Base-by-base conservation (phyloP, 176 grass and related monocot genomes). In the bread wheat (Triticum aestivum) region DNA sequence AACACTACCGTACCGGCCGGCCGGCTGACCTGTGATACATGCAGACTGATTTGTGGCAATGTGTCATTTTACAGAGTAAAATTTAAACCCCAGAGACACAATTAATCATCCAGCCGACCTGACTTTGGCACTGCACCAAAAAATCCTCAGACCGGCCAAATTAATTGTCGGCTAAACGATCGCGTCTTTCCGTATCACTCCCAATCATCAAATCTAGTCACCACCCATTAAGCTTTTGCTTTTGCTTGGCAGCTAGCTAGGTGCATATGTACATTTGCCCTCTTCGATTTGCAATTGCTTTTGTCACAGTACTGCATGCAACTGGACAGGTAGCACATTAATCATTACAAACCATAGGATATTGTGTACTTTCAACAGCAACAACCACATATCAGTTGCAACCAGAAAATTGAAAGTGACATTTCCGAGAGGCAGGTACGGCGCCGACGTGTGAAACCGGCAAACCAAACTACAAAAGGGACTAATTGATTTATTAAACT, bases 141-240 rank as follows among this genome's bases (percentile, higher is more conserved):
- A 13, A 34, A 47, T 61, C 11, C 2, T 29, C 37, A 64, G 13
- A 75, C 12, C 12, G 47, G 8, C 83, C 20, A 23, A 82, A 82
- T 23, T 14, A 49, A 49, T 49, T 49, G 38, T 54, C 64, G 30
- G 73, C 59, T 80, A 82, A 86, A 54, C 39, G 64, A 44, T 9
- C 3, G 24, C 18, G 42, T 18, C 88, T 69, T 77, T 78, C 84
- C 84, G 65, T 34, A 73, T 79, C 88, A 86, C 12, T 23, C 18
- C 68, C 84, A 73, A 90, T 79, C 73, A 90, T 33, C 82, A 83
- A 83, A 79, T 78, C 89, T 79, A 83, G 65, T 83, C 89, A 86
- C 35, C 10, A 71, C 79, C 79, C 83, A 90, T 82, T 82, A 77
- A 37, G 38, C 23, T 54, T 67, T 41, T 70, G 68, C 17, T 70